Evolutionary conservation across 1,284 basidiomycete genomes (phyloP).

Genomic region (Gymnopus androsaceus): DNA sequence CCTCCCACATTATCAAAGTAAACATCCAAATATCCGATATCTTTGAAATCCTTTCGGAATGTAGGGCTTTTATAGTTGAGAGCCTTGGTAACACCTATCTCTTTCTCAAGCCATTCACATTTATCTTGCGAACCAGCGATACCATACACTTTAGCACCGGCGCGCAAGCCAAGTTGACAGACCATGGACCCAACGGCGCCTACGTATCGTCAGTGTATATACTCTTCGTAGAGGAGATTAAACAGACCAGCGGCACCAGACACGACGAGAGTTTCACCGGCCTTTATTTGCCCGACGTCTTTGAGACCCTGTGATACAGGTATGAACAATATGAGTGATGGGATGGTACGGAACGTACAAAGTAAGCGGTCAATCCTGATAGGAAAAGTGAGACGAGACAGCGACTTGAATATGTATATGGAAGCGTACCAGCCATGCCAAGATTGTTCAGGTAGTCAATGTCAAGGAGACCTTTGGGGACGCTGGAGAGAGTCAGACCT

Average conservation of each 20-base stretch:
- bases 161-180: constrained; percentile 77
- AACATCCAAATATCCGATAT: constrained; percentile 70
- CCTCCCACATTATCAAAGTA: constrained; percentile 90
- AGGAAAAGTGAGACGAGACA: background rate
- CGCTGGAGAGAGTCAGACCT: constrained; percentile 34
- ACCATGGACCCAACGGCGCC: constrained; percentile 81
- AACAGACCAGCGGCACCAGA: constrained; percentile 55
- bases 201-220: constrained; percentile 68
- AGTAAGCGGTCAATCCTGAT: constrained; percentile 80
- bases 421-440: constrained; percentile 50
- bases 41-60: constrained; percentile 69
- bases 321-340: background rate
- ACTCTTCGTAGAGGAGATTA: too few relatives aligned
- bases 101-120: constrained; percentile 78
- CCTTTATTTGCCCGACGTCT: constrained; percentile 77
- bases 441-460: constrained; percentile 81
- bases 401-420: background rate
- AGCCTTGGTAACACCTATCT: constrained; percentile 80
- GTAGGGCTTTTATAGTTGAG: constrained; percentile 86
- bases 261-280: constrained; percentile 82
- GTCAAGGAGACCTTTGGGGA: constrained; percentile 54
- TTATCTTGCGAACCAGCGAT: constrained; percentile 79
- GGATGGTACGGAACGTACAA: constrained; percentile 46
- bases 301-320: constrained; percentile 65
- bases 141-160: constrained; percentile 80